Evolutionary conservation across 1,284 basidiomycete genomes (phyloP).

Genomic region (Ustilago esculenta): DNA sequence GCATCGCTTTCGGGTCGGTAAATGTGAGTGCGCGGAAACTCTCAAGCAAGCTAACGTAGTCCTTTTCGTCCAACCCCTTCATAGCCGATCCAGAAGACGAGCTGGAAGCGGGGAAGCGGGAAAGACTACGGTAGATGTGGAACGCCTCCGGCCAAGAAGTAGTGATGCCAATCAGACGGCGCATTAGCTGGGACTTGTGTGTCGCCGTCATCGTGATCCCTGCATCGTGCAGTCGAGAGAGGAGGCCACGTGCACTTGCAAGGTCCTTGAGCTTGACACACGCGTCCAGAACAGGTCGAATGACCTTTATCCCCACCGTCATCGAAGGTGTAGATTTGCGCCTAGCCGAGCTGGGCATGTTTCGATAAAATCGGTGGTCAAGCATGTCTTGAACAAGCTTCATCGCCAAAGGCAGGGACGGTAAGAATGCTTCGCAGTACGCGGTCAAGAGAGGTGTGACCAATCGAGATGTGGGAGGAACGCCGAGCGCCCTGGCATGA

Average conservation of each 20-base stretch:
- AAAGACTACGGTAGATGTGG: slow-evolving; percentile 31
- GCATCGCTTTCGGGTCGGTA: background rate
- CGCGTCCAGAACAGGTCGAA: slow-evolving; percentile 39
- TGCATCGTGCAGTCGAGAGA: slow-evolving; percentile 21
- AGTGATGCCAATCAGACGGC: slow-evolving; percentile 29
- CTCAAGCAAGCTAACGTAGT: slow-evolving; percentile 27
- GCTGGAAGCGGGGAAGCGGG: slow-evolving; percentile 7
- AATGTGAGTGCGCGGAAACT: slow-evolving; percentile 18
- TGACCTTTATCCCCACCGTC: slow-evolving; percentile 12
- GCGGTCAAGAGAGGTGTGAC: slow-evolving; percentile 50
- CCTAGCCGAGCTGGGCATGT: background rate
- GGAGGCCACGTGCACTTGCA: slow-evolving; percentile 18
- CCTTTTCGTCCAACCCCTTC: slow-evolving; percentile 15
- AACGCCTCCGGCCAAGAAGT: slow-evolving; percentile 41
- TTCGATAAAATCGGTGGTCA: slow-evolving; percentile 3
- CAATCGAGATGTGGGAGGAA: slow-evolving; percentile 36
- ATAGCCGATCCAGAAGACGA: background rate
- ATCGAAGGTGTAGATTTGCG: background rate
- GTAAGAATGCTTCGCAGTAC: slow-evolving; percentile 54
- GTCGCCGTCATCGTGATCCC: slow-evolving; percentile 15
- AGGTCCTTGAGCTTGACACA: slow-evolving; percentile 47
- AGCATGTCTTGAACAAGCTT: slow-evolving; percentile 42
- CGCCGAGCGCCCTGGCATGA: slow-evolving; percentile 18
- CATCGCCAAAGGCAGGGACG: slow-evolving; percentile 41
- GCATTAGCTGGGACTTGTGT: slow-evolving; percentile 17